Evolutionary conservation across 768 basidiomycete genomes (phyloP).

Genomic region (Hericium rajendrae): DNA sequence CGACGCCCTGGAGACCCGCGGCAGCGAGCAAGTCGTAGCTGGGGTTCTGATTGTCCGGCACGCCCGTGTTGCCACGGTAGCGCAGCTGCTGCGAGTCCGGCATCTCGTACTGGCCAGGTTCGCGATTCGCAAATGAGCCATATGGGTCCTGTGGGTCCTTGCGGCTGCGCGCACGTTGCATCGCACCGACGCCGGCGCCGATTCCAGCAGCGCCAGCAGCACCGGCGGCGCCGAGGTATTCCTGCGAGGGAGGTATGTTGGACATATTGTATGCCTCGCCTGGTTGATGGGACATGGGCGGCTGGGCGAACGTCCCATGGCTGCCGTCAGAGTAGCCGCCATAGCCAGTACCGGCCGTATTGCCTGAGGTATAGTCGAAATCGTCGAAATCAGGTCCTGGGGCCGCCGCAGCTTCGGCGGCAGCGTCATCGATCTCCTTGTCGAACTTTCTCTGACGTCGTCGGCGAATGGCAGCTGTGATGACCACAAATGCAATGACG

Average conservation of each 20-base stretch:
- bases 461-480: constrained; percentile 46
- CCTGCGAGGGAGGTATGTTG: constrained; percentile 28
- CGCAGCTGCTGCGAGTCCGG: constrained; percentile 9
- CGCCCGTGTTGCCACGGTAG: not conserved
- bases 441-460: constrained; percentile 59
- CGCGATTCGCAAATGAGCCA: constrained; percentile 27
- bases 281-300: constrained; percentile 17
- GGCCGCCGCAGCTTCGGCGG: constrained; percentile 48
- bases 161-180: constrained; percentile 23
- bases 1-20: constrained; percentile 4
- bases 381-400: constrained; percentile 43
- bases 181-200: constrained; percentile 21
- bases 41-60: not conserved
- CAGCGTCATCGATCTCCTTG: constrained; percentile 64
- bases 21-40: constrained; percentile 10
- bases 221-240: constrained; percentile 21
- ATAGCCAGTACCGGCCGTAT: constrained; percentile 18
- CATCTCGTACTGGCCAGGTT: constrained; percentile 17
- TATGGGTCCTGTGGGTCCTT: constrained; percentile 26
- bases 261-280: constrained; percentile 43
- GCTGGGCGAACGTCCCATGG: constrained; percentile 49
- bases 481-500: constrained; percentile 42
- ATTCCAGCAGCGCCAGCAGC: constrained; percentile 30
- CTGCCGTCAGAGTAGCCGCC: constrained; percentile 38
- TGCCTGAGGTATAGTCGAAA: constrained; percentile 27